phyloP scores from a whole-genome alignment of 2,329 filamentous ascomycete species.

The Penicillium sp. region DNA sequence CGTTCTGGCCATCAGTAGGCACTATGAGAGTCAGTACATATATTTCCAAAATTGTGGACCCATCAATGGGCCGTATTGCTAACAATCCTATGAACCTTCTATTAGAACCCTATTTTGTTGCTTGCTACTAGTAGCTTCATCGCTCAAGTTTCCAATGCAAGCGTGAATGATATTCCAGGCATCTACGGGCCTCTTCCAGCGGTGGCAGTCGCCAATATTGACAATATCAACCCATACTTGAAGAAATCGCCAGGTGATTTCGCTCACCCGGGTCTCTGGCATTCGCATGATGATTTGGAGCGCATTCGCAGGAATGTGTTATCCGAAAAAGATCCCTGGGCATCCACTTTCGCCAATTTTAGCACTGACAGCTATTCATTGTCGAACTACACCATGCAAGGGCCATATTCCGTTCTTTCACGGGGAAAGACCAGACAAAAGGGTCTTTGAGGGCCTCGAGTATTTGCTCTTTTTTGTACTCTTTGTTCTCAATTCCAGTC shows the following conservation, averaged over 20 bases:
- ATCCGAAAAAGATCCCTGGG: constrained; percentile 21
- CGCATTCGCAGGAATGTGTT: constrained; percentile 17
- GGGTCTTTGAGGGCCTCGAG: constrained; percentile 43
- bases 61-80: too few species aligned
- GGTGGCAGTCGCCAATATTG: not conserved
- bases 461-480: constrained; percentile 51
- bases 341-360: constrained; percentile 34
- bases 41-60: too few species aligned
- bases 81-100: too few species aligned
- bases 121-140: too few species aligned
- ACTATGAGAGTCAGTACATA: too few species aligned
- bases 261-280: constrained; percentile 26
- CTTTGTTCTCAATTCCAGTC: constrained; percentile 58
- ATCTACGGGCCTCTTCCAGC: not conserved
- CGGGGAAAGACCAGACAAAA: constrained; percentile 26
- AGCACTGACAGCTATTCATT: constrained; percentile 27
- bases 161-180: not conserved
- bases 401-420: not conserved
- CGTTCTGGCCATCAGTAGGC: too few species aligned
- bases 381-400: constrained; percentile 11
- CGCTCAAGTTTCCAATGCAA: not conserved
- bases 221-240: not conserved
- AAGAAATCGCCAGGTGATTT: not conserved
- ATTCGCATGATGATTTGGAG: constrained; percentile 25
- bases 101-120: too few species aligned